Base-by-base conservation (phyloP, 2,329 filamentous ascomycete species). In the Fusarium penzigii region DNA sequence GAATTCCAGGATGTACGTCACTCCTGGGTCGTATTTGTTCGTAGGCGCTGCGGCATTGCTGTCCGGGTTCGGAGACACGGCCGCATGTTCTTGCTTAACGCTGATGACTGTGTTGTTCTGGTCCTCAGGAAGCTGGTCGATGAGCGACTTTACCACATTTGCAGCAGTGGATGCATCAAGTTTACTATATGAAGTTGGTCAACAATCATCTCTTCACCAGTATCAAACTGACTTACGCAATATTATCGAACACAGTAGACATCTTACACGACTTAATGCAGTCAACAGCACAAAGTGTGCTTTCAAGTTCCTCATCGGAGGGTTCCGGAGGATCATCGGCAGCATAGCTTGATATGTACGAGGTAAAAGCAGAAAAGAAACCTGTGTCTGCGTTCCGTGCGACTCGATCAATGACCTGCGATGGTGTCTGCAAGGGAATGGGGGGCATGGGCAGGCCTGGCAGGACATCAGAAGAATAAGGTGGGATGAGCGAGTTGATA, bases 341-440 rank as follows among this genome's bases (percentile, higher is more conserved):
- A 40, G 95, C 94, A 69, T 99, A 97, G 70, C 93, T 97, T n/a
- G 92, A 96, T 32, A 99, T 92, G 66, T 97, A 99, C 6, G 90
- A 96, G 1, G 93, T 95, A 65, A 99, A 90, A 1, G 93, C 92
- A 5, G 92, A 96, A 69, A 99, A 92, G 45, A 99, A 83, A 6
- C 94, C 92, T 3, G 86, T 86, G 29, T 99, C 94, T 52, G 80
- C 84, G 34, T 86, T 79, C 58, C 90, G 89, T 40, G 89, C 81
- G 51, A 87, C 92, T 51, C 93, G 86, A 68, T 97, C 94, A 59
- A 99, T 92, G 44, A 97, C 84, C 67, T 97, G 92, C 10, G 91
- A 94, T 2, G 94, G 92, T 12, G 85, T 90, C 65, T 97, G 93
- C 44, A 97, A 78, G 4, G 94, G 92, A 63, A 99, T 97, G 2